phyloP scores from a whole-genome alignment of 2,329 filamentous ascomycete species.

The Chrysoporthe puriensis region DNA sequence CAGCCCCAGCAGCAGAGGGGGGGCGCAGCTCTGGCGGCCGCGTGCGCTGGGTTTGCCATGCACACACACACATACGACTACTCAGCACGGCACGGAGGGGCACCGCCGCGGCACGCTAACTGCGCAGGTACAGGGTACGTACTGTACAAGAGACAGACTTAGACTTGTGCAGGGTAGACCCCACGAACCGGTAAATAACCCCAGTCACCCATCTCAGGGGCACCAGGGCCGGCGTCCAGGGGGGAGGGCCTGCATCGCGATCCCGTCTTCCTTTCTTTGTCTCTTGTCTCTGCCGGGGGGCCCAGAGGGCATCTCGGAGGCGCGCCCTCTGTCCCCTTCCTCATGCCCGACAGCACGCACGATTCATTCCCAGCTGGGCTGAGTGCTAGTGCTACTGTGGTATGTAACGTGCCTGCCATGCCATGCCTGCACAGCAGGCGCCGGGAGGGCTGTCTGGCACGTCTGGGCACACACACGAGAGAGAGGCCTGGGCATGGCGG shows the following conservation, averaged over 20 bases:
- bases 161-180: not conserved
- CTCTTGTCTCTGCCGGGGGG: not conserved
- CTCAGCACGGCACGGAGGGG: too few relatives aligned
- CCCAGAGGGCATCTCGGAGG: not conserved
- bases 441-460: too few relatives aligned
- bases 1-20: not conserved
- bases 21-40: not conserved
- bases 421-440: too few relatives aligned
- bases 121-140: not conserved
- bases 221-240: not conserved
- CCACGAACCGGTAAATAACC: not conserved
- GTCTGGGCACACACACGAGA: too few relatives aligned
- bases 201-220: slow-evolving; percentile 13
- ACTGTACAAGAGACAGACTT: not conserved
- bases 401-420: too few relatives aligned
- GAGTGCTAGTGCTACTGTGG: too few relatives aligned
- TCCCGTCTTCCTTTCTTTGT: not conserved
- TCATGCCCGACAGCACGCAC: too few relatives aligned
- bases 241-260: slow-evolving; percentile 5
- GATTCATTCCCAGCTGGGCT: too few relatives aligned
- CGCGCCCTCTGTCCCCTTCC: too few relatives aligned
- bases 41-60: too few relatives aligned
- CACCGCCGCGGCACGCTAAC: too few relatives aligned
- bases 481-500: not conserved
- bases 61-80: too few relatives aligned